A percentile compares a stretch with the other conserved stretches of the same genome.
Conservation (phyloP, 352 stramenopile genomes). For the Phytophthora quininea region DNA sequence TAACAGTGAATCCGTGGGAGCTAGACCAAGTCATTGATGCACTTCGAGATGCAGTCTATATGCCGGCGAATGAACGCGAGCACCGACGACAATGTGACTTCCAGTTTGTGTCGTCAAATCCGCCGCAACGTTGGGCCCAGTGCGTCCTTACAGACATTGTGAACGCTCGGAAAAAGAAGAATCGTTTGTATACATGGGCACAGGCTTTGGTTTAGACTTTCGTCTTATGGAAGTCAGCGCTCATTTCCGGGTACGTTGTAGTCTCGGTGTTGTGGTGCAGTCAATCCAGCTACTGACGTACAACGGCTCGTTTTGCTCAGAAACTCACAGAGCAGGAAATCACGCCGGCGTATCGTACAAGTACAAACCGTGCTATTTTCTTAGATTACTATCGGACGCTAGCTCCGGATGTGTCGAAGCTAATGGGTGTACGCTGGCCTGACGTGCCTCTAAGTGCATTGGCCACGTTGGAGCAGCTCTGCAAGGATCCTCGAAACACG, state of each 20-base stretch:
- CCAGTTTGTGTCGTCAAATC: slow-evolving; percentile 75
- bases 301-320: slow-evolving; percentile 26
- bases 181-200: slow-evolving; percentile 85
- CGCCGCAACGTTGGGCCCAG: slow-evolving; percentile 70
- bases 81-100: slow-evolving; percentile 79
- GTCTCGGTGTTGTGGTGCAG: not conserved
- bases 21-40: slow-evolving; percentile 79
- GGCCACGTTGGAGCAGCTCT: slow-evolving; percentile 91
- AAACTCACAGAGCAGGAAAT: slow-evolving; percentile 79
- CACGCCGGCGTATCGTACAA: slow-evolving; percentile 65
- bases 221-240: slow-evolving; percentile 95
- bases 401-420: slow-evolving; percentile 87
- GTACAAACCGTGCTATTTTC: slow-evolving; percentile 93
- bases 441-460: slow-evolving; percentile 75
- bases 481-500: slow-evolving; percentile 94
- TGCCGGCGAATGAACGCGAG: slow-evolving; percentile 72
- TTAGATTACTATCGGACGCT: slow-evolving; percentile 99
- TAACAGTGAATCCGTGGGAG: slow-evolving; percentile 98
- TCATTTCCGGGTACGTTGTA: slow-evolving; percentile 80
- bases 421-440: slow-evolving; percentile 80
- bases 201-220: slow-evolving; percentile 96
- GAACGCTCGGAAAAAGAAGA: slow-evolving; percentile 84
- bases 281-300: not conserved
- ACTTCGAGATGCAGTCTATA: slow-evolving; percentile 75
- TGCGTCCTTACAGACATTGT: slow-evolving; percentile 81